Conservation (phyloP, 106 monocot genomes). For the Phalaenopsis equestris region DNA sequence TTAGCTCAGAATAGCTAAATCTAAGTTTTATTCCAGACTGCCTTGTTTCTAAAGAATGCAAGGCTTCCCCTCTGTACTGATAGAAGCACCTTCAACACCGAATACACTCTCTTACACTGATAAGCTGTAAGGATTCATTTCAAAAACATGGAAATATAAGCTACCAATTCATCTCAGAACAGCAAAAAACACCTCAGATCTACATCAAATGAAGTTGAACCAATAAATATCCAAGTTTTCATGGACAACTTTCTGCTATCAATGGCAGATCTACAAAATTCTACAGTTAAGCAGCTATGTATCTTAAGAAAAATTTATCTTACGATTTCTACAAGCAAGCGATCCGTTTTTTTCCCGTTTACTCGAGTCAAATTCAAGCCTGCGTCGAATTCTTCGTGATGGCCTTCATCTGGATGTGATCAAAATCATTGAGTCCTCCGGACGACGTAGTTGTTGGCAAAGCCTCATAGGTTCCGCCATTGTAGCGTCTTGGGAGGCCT, state of each 20-base stretch:
- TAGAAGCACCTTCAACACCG: background rate
- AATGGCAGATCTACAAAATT: conserved; percentile 1
- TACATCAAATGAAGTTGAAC: background rate
- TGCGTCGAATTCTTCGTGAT: conserved; percentile 6
- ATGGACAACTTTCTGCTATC: background rate
- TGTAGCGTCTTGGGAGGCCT: conserved; percentile 18
- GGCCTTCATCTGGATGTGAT: conserved; percentile 13
- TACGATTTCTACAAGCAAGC: background rate
- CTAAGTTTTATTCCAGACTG: background rate
- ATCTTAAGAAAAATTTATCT: background rate
- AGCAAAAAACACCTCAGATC: background rate
- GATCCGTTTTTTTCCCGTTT: background rate
- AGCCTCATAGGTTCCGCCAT: conserved; percentile 7
- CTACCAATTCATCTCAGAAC: background rate
- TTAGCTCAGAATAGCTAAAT: background rate
- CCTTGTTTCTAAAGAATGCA: background rate
- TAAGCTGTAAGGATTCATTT: conserved; percentile 1
- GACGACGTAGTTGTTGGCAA: conserved; percentile 5
- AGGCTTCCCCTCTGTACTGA: background rate
- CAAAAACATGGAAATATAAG: background rate
- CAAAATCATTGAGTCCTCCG: conserved; percentile 2
- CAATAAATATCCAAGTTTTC: background rate
- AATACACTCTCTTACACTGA: background rate
- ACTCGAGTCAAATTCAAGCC: background rate
- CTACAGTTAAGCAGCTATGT: background rate